phyloP scores from a whole-genome alignment of 257 asterid species.

The Anisodus acutangulus region DNA sequence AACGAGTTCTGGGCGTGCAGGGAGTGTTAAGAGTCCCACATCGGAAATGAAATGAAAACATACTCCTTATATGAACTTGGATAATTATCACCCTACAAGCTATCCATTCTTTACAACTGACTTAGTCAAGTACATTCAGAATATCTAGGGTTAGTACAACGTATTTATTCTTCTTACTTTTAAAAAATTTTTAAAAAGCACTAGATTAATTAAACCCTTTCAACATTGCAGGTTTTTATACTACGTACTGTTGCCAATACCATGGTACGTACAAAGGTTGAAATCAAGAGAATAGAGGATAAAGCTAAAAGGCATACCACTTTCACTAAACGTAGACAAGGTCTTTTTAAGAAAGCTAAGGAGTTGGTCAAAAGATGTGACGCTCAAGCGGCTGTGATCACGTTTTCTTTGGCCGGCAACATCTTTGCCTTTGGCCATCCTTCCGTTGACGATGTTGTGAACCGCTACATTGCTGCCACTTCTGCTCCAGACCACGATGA shows the following conservation, averaged over 20 bases:
- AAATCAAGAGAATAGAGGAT: conserved; percentile 47
- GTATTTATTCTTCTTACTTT: background rate
- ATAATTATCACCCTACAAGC: too few relatives aligned
- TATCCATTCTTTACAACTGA: too few relatives aligned
- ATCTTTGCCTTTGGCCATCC: conserved; percentile 47
- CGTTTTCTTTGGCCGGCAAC: conserved; percentile 51
- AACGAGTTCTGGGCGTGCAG: too few relatives aligned
- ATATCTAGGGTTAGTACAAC: background rate
- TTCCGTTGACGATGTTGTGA: conserved; percentile 33
- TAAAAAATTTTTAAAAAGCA: background rate
- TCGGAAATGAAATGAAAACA: too few relatives aligned
- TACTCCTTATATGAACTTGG: too few relatives aligned
- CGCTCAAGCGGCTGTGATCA: conserved; percentile 41
- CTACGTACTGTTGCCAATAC: background rate
- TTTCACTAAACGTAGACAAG: conserved; percentile 59
- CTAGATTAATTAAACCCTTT: background rate
- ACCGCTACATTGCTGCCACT: conserved; percentile 35
- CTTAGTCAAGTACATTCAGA: background rate
- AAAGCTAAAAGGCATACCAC: conserved; percentile 50
- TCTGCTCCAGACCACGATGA: background rate
- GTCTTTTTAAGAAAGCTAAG: conserved; percentile 48
- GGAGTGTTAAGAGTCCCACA: too few relatives aligned
- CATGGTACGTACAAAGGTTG: conserved; percentile 45
- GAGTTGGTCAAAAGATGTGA: conserved; percentile 35
- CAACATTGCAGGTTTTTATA: background rate